Conservation (phyloP, 768 basidiomycete genomes). For the Gymnopilus junonius region DNA sequence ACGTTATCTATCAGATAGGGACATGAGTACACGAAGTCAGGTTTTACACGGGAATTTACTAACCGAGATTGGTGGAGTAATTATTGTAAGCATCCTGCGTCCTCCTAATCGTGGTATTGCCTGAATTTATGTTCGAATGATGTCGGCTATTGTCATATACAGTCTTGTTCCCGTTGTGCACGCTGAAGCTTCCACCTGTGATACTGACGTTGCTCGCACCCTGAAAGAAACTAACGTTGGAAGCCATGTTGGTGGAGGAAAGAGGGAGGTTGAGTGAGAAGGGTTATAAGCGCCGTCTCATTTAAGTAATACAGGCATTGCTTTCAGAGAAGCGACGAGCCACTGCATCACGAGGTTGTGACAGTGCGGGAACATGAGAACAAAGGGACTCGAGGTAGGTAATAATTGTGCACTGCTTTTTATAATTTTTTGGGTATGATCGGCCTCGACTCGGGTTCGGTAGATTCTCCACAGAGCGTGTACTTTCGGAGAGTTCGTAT, state of each 20-base stretch:
- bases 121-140: slow-evolving; percentile 17
- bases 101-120: slow-evolving; percentile 10
- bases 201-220: slow-evolving; percentile 17
- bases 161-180: slow-evolving; percentile 6
- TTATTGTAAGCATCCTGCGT: slow-evolving; percentile 3
- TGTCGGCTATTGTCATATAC: slow-evolving; percentile 17
- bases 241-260: neutral
- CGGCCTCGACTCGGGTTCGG: neutral
- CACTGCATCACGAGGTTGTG: neutral
- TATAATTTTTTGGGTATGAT: neutral
- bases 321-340: neutral
- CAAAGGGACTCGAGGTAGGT: neutral
- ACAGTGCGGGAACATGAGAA: neutral
- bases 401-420: neutral
- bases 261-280: neutral
- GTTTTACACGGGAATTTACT: neutral
- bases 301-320: neutral
- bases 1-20: neutral
- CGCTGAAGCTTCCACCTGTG: slow-evolving; percentile 17
- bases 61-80: slow-evolving; percentile 5
- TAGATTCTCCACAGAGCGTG: neutral
- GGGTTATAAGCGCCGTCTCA: neutral
- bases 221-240: slow-evolving; percentile 18
- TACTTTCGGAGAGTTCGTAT: neutral
- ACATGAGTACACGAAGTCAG: neutral